These are phyloP conservation scores for Candida silvicultrix DNA, from an alignment of 805 yeast genomes.

Conservation along the genomic window DNA sequence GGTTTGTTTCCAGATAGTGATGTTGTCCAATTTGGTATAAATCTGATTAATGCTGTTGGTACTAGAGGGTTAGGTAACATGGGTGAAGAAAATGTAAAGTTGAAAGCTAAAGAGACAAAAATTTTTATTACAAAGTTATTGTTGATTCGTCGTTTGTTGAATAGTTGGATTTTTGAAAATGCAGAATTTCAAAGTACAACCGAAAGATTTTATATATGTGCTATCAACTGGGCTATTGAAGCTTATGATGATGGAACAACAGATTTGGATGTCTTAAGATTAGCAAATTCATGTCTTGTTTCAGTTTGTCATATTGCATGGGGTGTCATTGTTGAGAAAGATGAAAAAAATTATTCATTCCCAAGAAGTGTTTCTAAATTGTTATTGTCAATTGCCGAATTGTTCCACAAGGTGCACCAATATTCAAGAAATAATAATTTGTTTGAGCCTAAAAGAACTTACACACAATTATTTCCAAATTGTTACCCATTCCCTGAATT, in stretches of 20 bases:
- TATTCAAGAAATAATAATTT: conserved; percentile 32
- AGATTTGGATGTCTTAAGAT: conserved; percentile 55
- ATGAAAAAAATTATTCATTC: conserved; percentile 28
- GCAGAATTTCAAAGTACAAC: conserved; percentile 28
- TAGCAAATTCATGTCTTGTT: conserved; percentile 54
- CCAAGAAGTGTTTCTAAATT: conserved; percentile 45
- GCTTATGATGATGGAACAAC: conserved; percentile 41
- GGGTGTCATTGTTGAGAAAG: conserved; percentile 27
- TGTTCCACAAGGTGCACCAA: conserved; percentile 47
- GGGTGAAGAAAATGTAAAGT: conserved; percentile 7
- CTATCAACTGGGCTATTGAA: conserved; percentile 53
- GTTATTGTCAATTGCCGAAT: conserved; percentile 45
- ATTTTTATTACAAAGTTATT: conserved; percentile 57
- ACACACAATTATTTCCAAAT: conserved; percentile 64
- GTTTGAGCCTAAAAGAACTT: conserved; percentile 55
- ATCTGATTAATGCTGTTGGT: conserved; percentile 48
- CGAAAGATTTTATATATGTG: conserved; percentile 36
- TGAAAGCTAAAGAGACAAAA: conserved; percentile 30
- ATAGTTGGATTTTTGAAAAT: conserved; percentile 26
- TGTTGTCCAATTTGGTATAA: conserved; percentile 34
- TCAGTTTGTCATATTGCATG: conserved; percentile 38
- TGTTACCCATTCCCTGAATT: conserved; percentile 55
- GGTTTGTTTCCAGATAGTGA: conserved; percentile 31
- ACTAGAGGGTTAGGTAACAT: conserved; percentile 47
- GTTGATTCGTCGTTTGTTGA: conserved; percentile 50